These are phyloP conservation scores for Leishmania braziliensis DNA, from an alignment of 208 protist species.

Conservation along the genomic window DNA sequence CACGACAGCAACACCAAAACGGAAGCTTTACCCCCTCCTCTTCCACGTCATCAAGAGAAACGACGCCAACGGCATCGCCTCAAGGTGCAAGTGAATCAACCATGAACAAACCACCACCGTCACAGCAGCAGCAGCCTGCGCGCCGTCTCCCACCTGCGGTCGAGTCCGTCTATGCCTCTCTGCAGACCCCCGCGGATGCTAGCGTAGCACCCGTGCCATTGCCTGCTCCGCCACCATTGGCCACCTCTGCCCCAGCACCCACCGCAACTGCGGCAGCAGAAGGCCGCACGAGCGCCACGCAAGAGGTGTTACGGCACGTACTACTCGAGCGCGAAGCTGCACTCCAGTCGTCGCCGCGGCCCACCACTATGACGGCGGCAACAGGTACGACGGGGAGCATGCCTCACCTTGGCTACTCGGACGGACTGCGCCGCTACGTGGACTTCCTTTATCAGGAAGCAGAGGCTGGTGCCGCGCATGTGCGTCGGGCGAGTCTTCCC, in stretches of 20 bases:
- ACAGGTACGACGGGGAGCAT: not conserved
- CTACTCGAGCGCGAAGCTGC: conserved; percentile 28
- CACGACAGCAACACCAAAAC: not conserved
- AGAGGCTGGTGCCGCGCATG: conserved; percentile 24
- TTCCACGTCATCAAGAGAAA: not conserved
- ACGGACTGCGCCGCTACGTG: conserved; percentile 34
- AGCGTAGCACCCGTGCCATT: conserved; percentile 4
- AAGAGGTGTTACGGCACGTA: conserved; percentile 23
- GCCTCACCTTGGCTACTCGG: not conserved
- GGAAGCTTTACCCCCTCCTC: not conserved
- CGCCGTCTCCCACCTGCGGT: conserved; percentile 25
- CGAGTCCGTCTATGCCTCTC: conserved; percentile 21
- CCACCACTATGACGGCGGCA: not conserved
- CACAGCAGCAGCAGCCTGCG: conserved; percentile 1
- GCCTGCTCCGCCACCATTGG: not conserved
- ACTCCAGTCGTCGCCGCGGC: conserved; percentile 6
- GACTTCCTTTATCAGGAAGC: conserved; percentile 39
- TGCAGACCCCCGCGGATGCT: conserved; percentile 12
- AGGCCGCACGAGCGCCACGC: conserved; percentile 8
- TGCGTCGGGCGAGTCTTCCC: not conserved
- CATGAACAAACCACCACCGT: not conserved
- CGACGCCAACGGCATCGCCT: not conserved
- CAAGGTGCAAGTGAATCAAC: not conserved
- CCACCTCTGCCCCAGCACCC: not conserved
- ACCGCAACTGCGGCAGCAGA: conserved; percentile 9